Base-by-base conservation (phyloP, 1,284 basidiomycete species). In the Ustilago loliicola region DNA sequence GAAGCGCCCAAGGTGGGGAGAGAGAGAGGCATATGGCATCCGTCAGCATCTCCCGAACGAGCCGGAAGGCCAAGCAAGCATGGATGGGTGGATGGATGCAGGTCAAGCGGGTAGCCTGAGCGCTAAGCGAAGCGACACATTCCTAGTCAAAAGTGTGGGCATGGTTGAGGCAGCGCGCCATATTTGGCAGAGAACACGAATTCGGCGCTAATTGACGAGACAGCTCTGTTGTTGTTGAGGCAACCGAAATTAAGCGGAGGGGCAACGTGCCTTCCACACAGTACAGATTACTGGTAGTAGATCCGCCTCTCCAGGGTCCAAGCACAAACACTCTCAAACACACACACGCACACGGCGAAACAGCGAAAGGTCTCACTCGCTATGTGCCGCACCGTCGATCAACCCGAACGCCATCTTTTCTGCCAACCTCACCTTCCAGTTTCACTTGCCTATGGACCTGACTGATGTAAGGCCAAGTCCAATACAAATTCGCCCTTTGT, bases 121-220 rank as follows among this genome's bases (percentile, higher is more conserved):
- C 15, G n/a, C 25, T 29, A 50, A 50, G 48, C 48, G 48, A 50
- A 29, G 48, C 48, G 48, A 50, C 48, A 50, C 48, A 50, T 50
- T 50, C 48, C 48, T 50, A 50, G 42, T 23, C 25, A 50, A 50
- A 27, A 21, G 27, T 34, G 30, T 36, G 52, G 52, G 52, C 52
- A 53, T 29, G 10, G 11, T 45, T 45, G 42, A 51, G 25, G 27
- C 25, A 29, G 23, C 27, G 47, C 23, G 47, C 23, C 47, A 25
- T 50, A 51, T 27, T 21, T 45, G n/a, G 11, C 21, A 45, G 42
- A 50, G 27, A 29, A 27, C 40, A 17, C 25, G 27, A 50, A 50
- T 50, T 50, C 48, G 48, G 48, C 48, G 48, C 48, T 53, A 53
- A 53, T 53, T 34, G 52, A 53, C 30, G 30, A 53, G 27, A 19